A percentile compares a stretch with the other conserved stretches of the same genome.
Conservation (phyloP, 2,329 filamentous ascomycete genomes). For the Pyricularia grisea region DNA sequence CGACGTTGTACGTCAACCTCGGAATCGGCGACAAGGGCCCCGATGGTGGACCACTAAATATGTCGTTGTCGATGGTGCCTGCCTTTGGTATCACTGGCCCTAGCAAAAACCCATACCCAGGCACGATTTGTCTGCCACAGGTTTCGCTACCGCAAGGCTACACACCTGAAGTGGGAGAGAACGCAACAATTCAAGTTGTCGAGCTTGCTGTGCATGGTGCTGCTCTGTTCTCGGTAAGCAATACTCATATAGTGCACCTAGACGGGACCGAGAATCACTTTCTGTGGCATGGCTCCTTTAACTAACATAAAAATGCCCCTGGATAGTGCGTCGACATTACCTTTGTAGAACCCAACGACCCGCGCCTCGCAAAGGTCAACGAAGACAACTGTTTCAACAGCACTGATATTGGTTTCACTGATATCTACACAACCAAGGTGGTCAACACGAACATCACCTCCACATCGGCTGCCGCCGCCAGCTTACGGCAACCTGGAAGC, state of each 20-base stretch:
- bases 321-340: conserved; percentile 86
- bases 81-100: conserved; percentile 80
- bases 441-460: conserved; percentile 18
- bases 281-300: background rate
- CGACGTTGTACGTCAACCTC: conserved; percentile 83
- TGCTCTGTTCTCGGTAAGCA: conserved; percentile 65
- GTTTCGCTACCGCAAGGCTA: conserved; percentile 70
- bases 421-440: conserved; percentile 55
- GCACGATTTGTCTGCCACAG: conserved; percentile 82
- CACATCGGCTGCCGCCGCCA: conserved; percentile 19
- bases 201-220: conserved; percentile 79
- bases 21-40: conserved; percentile 66
- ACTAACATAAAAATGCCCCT: background rate
- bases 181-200: conserved; percentile 82
- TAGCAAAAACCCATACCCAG: conserved; percentile 73
- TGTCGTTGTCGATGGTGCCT: conserved; percentile 73
- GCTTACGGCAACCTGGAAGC: conserved; percentile 10
- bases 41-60: conserved; percentile 64
- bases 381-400: conserved; percentile 84
- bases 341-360: conserved; percentile 69
- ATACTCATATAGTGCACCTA: background rate
- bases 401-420: conserved; percentile 63
- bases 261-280: conserved; percentile 1
- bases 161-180: conserved; percentile 68
- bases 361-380: conserved; percentile 60